Percentiles rank a stretch among this genome's conserved stretches.
Conservation (phyloP, 208 protist species). For the Sergeia podlipaevii region DNA sequence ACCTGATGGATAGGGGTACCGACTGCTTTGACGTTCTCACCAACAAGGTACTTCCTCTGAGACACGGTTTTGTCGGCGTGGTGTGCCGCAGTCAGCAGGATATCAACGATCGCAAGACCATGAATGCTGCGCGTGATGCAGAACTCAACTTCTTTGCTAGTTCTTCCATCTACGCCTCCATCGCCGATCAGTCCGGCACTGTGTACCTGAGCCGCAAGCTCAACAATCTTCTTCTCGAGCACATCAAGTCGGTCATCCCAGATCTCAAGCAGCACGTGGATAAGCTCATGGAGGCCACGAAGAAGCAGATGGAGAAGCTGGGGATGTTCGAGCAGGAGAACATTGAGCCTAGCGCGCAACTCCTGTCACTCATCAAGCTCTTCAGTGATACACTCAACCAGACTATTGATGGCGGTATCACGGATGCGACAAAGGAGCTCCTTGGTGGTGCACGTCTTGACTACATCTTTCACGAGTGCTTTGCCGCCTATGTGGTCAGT, state of each 20-base stretch:
- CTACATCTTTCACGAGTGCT: constrained; percentile 96
- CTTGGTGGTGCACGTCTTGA: constrained; percentile 95
- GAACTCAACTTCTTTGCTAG: constrained; percentile 94
- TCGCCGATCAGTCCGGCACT: constrained; percentile 87
- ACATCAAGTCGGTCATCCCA: constrained; percentile 95
- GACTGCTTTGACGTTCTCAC: constrained; percentile 96
- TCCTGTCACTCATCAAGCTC: constrained; percentile 83
- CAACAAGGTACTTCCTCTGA: constrained; percentile 92
- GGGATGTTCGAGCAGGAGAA: constrained; percentile 85
- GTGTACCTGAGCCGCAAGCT: constrained; percentile 89
- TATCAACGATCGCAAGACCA: constrained; percentile 91
- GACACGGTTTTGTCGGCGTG: constrained; percentile 98
- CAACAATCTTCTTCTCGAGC: constrained; percentile 92
- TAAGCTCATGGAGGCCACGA: constrained; percentile 77
- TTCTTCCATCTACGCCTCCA: constrained; percentile 90
- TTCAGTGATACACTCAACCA: constrained; percentile 91
- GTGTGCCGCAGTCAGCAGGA: constrained; percentile 98
- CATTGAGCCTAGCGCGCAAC: constrained; percentile 74
- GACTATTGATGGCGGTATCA: constrained; percentile 93
- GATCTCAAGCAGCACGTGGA: constrained; percentile 92
- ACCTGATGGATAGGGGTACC: constrained; percentile 98
- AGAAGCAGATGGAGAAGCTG: constrained; percentile 88
- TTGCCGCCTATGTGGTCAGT: constrained; percentile 81
- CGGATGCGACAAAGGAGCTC: constrained; percentile 91
- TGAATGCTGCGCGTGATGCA: constrained; percentile 77